phyloP scores from a whole-genome alignment of 2,329 filamentous ascomycete species.

The Kalmusia sp. region DNA sequence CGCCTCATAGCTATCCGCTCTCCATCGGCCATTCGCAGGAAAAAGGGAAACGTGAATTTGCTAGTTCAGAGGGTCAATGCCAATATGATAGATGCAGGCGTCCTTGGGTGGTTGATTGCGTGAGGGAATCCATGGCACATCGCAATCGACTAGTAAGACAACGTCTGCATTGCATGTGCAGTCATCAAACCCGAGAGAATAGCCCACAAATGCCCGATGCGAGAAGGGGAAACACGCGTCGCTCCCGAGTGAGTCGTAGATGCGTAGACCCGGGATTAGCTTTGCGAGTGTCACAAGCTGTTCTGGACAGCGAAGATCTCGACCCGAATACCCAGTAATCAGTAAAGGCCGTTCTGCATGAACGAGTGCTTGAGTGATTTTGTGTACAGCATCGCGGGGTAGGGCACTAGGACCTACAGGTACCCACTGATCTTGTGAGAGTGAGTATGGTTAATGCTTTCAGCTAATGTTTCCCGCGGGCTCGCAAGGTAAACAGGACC shows the following conservation, averaged over 20 bases:
- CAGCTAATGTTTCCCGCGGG: constrained; percentile 23
- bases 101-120: constrained; percentile 60
- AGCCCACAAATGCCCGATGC: constrained; percentile 24
- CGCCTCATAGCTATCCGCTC: constrained; percentile 67
- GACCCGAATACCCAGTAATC: constrained; percentile 29
- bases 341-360: constrained; percentile 22
- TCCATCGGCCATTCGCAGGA: constrained; percentile 68
- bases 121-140: constrained; percentile 31
- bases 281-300: constrained; percentile 22
- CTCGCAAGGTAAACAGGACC: constrained; percentile 28
- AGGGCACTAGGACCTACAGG: constrained; percentile 24
- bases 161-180: constrained; percentile 23
- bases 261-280: constrained; percentile 18
- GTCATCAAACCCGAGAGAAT: constrained; percentile 19
- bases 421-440: constrained; percentile 24
- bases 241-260: constrained; percentile 24
- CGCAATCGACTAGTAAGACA: constrained; percentile 26
- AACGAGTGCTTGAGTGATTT: constrained; percentile 17
- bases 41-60: constrained; percentile 79
- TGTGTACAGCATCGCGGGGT: constrained; percentile 18
- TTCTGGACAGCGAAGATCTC: constrained; percentile 12
- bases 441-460: constrained; percentile 19
- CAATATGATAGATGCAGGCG: constrained; percentile 68
- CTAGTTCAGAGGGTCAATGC: constrained; percentile 72
- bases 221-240: constrained; percentile 27